Evolutionary conservation across 2,329 filamentous ascomycete species (phyloP), one percentile per base, ranked within the genome.

Genomic region (Ophiostoma tasmaniense): DNA sequence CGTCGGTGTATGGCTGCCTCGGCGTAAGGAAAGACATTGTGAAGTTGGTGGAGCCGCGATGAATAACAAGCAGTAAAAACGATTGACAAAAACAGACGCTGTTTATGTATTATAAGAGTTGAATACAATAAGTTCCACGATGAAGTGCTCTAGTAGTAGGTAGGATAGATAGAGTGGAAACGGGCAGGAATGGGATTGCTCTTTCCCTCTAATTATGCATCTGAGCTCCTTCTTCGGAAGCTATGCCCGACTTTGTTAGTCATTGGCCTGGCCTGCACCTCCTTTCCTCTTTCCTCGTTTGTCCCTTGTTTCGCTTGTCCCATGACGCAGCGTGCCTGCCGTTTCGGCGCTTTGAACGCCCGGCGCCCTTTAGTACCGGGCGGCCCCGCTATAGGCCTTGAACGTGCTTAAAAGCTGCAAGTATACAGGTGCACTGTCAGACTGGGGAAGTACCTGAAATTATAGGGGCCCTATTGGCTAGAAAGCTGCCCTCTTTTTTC

Each of bases 1-100:
- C 89, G 73, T 88, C 81, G 62, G 89, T 88, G 81, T 98, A 98
- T 0, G 91, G 87, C 69, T 85, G 81, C 69, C 92, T 87, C 66
- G 91, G 91, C 62, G 84, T 80, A 62, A 96, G 84, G 55, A 89
- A 89, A 14, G 93, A 90, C 94, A 98, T 98, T 68, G 28, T 68
- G 17, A 7, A 1, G 42, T n/a, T 20, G 42, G 17, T 45, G 14
- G 42, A 20, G 42, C 20, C 20, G 5, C 20, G 20, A 20, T 45
- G 17, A n/a, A n/a, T 45, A n/a, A 45, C 42, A 45, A 45, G 42
- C 17, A 17, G 7, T 8, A 45, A 45, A 62, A 33, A n/a, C n/a
- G n/a, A n/a, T n/a, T 6, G n/a, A 52, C 6, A 25, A 22, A 1
- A 52, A 20, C 45, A 52, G n/a, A 52, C 11, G 39, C 39, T 33